Evolutionary conservation across 345 rosid species (phyloP).

Genomic region (Laguncularia racemosa): DNA sequence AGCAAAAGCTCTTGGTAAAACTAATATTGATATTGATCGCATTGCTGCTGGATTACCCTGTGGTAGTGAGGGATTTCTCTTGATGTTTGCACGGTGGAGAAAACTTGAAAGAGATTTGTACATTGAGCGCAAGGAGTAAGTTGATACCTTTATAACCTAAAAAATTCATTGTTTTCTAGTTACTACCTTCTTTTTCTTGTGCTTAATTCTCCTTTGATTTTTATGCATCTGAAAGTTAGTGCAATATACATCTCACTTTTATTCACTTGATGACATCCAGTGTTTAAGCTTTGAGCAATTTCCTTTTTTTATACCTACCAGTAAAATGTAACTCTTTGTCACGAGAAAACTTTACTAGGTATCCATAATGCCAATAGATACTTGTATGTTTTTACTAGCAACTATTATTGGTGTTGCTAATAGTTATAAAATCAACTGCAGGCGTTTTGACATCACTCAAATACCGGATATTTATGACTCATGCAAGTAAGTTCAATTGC

Average conservation of each 20-base stretch:
- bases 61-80: constrained; percentile 96
- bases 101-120: constrained; percentile 97
- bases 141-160: neutral
- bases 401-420: neutral
- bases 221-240: neutral
- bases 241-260: neutral
- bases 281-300: neutral
- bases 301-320: neutral
- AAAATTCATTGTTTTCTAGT: neutral
- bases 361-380: neutral
- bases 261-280: no score
- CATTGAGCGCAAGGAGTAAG: constrained; percentile 90
- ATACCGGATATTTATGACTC: constrained; percentile 99
- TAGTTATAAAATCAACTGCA: constrained; percentile 29
- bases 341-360: neutral
- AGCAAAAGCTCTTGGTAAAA: constrained; percentile 99
- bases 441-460: constrained; percentile 94
- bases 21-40: constrained; percentile 89
- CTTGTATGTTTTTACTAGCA: neutral
- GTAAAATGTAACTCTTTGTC: neutral
- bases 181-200: neutral
- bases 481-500: constrained; percentile 78
- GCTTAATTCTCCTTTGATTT: neutral
- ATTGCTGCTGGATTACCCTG: constrained; percentile 99
- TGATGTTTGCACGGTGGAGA: constrained; percentile 99